Evolutionary conservation across 2,329 filamentous ascomycete genomes (phyloP).

Genomic region (Xylariaceae sp.): DNA sequence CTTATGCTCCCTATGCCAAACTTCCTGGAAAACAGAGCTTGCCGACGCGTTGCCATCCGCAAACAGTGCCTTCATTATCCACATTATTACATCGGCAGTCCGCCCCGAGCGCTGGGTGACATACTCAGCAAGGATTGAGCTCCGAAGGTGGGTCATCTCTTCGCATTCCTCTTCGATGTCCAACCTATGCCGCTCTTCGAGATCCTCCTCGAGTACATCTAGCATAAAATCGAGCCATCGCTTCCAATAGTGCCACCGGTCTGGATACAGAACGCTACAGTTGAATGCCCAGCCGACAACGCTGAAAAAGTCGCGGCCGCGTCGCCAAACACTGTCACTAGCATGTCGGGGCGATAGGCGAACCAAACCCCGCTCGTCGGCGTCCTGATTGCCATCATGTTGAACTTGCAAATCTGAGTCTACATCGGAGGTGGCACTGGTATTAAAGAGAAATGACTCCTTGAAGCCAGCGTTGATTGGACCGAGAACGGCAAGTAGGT

Average conservation of each 20-base stretch:
- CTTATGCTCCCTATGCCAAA: conserved; percentile 71
- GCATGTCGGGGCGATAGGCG: conserved; percentile 65
- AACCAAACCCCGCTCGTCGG: conserved; percentile 56
- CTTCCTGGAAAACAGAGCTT: conserved; percentile 63
- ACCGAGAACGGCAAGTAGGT: conserved; percentile 68
- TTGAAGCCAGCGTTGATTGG: conserved; percentile 72
- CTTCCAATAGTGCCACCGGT: conserved; percentile 82
- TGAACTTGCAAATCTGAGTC: conserved; percentile 55
- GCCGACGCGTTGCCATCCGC: conserved; percentile 65
- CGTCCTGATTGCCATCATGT: conserved; percentile 57
- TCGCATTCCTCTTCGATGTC: conserved; percentile 47
- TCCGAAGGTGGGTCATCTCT: conserved; percentile 47
- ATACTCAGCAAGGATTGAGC: conserved; percentile 68
- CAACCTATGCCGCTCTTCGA: conserved; percentile 60
- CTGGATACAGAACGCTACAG: conserved; percentile 75
- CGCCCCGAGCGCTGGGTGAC: conserved; percentile 54
- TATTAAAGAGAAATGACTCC: conserved; percentile 73
- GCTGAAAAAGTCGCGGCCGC: conserved; percentile 88
- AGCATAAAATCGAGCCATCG: conserved; percentile 81
- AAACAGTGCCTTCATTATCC: conserved; percentile 70
- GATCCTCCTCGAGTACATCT: conserved; percentile 76
- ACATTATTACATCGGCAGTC: conserved; percentile 51
- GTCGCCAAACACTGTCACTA: conserved; percentile 71
- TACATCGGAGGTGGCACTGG: conserved; percentile 45
- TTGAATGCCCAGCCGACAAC: conserved; percentile 92